Evolutionary conservation across 2,329 filamentous ascomycete species (phyloP).

Genomic region (Bipolaris sorokiniana): DNA sequence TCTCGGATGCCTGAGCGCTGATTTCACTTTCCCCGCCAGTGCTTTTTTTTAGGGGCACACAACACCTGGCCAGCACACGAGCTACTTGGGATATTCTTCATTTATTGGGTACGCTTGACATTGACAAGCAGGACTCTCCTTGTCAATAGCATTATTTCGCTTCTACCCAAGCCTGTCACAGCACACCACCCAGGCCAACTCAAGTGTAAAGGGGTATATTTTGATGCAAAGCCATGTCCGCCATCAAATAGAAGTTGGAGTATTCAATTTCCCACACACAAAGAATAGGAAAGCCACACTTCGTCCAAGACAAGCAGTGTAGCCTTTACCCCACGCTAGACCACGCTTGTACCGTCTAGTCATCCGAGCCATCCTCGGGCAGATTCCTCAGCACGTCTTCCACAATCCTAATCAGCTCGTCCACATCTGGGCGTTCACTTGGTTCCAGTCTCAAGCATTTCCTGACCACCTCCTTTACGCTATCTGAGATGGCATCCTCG

Average conservation of each 20-base stretch:
- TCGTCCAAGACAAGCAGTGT: background rate
- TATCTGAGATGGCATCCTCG: constrained; percentile 72
- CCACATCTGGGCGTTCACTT: constrained; percentile 82
- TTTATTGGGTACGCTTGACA: background rate
- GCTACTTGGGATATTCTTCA: background rate
- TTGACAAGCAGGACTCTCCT: background rate
- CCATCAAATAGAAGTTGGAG: background rate
- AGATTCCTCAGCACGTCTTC: constrained; percentile 71
- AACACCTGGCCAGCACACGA: background rate
- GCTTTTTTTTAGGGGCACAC: background rate
- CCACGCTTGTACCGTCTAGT: constrained; percentile 7
- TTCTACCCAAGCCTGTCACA: background rate
- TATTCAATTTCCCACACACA: background rate
- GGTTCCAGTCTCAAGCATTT: constrained; percentile 88
- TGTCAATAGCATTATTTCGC: background rate
- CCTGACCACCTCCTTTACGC: constrained; percentile 85
- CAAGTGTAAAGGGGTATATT: constrained; percentile 11
- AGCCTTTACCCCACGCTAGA: background rate
- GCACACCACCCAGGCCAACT: background rate
- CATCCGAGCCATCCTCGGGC: constrained; percentile 62
- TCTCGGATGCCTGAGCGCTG: constrained; percentile 1
- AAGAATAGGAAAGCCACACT: background rate
- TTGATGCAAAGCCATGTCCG: background rate
- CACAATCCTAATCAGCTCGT: constrained; percentile 81
- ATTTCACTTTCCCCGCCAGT: background rate